Evolutionary conservation across 768 basidiomycete genomes (phyloP).

Genomic region (Tremella mesenterica): DNA sequence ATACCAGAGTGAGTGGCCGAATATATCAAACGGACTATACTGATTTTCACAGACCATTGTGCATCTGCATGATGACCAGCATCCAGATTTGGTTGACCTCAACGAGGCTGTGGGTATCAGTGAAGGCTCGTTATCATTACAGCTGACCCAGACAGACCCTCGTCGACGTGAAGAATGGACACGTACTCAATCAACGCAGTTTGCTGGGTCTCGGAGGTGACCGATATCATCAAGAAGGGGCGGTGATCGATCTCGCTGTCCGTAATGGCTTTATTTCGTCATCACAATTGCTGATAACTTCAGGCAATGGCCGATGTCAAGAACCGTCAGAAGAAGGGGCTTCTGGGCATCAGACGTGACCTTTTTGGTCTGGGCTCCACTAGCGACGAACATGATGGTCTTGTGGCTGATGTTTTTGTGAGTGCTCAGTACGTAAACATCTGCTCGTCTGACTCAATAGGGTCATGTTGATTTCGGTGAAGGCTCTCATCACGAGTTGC

Average conservation of each 20-base stretch:
- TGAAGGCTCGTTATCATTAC: neutral
- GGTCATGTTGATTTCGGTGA: too few relatives aligned
- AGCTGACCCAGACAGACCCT: neutral
- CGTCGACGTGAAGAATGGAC: neutral
- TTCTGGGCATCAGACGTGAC: neutral
- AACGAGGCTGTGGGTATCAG: too few relatives aligned
- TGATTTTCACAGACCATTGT: too few relatives aligned
- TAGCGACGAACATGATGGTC: neutral
- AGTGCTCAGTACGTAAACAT: too few relatives aligned
- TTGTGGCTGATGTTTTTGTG: neutral
- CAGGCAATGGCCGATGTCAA: neutral
- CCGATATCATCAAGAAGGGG: too few relatives aligned
- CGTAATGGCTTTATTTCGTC: neutral
- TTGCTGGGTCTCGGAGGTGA: neutral
- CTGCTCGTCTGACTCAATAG: too few relatives aligned
- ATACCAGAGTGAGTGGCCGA: neutral
- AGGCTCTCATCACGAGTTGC: too few relatives aligned
- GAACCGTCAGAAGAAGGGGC: neutral
- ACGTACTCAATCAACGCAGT: too few relatives aligned
- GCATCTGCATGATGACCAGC: too few relatives aligned
- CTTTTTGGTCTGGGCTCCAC: neutral
- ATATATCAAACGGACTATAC: too few relatives aligned
- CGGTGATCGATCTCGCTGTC: neutral
- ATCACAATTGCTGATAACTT: neutral
- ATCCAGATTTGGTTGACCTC: too few relatives aligned